Base-by-base conservation (phyloP, 768 basidiomycete species). In the Favolaschia claudopus region DNA sequence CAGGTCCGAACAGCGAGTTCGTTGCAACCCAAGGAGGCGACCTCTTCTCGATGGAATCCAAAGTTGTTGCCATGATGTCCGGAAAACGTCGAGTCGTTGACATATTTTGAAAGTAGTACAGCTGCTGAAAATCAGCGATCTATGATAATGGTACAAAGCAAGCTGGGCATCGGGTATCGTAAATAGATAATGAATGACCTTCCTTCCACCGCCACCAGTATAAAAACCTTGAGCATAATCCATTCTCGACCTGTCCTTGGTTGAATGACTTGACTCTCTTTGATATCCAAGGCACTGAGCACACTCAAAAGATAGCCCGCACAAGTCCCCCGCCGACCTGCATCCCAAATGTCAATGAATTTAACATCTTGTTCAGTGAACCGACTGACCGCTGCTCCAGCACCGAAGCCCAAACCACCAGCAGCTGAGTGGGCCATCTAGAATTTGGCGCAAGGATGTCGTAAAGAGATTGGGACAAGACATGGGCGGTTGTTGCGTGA, bases 341-440 rank as follows among this genome's bases (percentile, higher is more conserved):
- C n/a, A n/a, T n/a, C n/a, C n/a, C n/a, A n/a, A n/a, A n/a, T n/a
- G n/a, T n/a, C n/a, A n/a, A n/a, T n/a, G n/a, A n/a, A n/a, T n/a
- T n/a, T n/a, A n/a, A n/a, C n/a, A n/a, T n/a, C n/a, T n/a, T n/a
- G n/a, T n/a, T n/a, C n/a, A n/a, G n/a, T n/a, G n/a, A n/a, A n/a
- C n/a, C n/a, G n/a, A n/a, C 38, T 22, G 10, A 39, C 24, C 3
- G 38, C 38, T n/a, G 15, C 47, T 87, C 89, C 89, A 56, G 88
- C 89, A 65, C 91, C 91, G 63, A 91, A 91, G 0, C 91, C 91
- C 53, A 86, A 85, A 69, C 91, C 91, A 27, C 90, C 89, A 17
- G 78, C 86, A 14, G 85, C 86, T 28, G 85, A 82, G 55, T 85
- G 76, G 1, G 85, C 86, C 79, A 87, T 75, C 85, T 82, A 57